Percentiles rank a stretch among this genome's conserved stretches.
These are phyloP conservation scores for Boletus rufocinnamomeus DNA, from an alignment of 768 basidiomycete species.

Conservation along the genomic window DNA sequence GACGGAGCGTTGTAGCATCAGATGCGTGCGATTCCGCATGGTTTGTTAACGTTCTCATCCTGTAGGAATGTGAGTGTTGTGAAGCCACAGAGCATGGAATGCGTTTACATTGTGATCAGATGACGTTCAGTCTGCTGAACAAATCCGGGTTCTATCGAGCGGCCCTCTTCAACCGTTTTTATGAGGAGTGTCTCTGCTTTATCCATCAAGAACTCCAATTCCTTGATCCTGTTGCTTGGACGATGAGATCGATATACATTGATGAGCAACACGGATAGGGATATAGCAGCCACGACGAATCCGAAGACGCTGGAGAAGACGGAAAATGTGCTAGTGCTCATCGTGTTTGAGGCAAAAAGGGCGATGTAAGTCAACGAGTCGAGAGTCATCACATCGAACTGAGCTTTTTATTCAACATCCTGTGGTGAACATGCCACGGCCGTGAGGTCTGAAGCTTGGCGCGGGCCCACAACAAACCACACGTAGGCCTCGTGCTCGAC, in stretches of 20 bases:
- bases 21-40: background rate
- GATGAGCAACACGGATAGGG: background rate
- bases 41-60: background rate
- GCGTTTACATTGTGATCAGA: background rate
- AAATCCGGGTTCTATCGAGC: background rate
- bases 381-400: background rate
- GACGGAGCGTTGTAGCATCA: background rate
- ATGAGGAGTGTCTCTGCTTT: conserved; percentile 4
- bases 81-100: too few species aligned
- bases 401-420: background rate
- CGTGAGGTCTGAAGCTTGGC: background rate
- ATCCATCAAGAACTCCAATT: conserved; percentile 3
- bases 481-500: background rate
- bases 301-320: conserved; percentile 7
- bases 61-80: background rate
- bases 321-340: conserved; percentile 1
- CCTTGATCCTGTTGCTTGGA: conserved; percentile 9
- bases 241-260: conserved; percentile 1
- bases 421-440: background rate
- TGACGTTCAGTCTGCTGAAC: background rate
- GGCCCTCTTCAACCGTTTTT: conserved; percentile 8
- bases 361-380: background rate
- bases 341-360: background rate
- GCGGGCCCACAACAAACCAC: background rate
- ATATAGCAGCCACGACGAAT: background rate